Percentiles rank a stretch among this genome's conserved stretches.
phyloP scores from a whole-genome alignment of 208 protist genomes.

The Naegleria gruberi region DNA sequence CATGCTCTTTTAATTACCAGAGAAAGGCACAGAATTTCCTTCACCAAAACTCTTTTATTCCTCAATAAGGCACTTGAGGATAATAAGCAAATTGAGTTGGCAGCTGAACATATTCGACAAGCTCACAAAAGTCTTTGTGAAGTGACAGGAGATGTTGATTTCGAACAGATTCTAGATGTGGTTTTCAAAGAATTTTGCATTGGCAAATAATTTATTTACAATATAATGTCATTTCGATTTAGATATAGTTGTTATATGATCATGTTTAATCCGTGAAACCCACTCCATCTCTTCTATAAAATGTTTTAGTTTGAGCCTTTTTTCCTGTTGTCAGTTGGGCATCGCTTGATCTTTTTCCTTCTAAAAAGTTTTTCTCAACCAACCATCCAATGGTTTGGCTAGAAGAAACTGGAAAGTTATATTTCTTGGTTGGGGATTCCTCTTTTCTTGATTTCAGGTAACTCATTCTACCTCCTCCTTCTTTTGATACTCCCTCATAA shows the following conservation, averaged over 20 bases:
- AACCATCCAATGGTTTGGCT: constrained; percentile 13
- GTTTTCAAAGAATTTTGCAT: constrained; percentile 22
- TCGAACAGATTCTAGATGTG: neutral
- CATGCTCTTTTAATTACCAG: constrained; percentile 2
- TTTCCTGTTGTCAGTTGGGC: neutral
- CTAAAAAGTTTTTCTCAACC: neutral
- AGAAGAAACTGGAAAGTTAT: neutral
- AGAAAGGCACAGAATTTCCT: neutral
- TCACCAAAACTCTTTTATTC: neutral
- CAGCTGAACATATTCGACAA: neutral
- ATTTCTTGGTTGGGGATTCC: constrained; percentile 11
- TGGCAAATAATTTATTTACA: constrained; percentile 16
- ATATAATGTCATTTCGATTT: neutral
- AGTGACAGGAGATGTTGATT: neutral
- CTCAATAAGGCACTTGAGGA: neutral
- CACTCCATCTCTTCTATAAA: neutral
- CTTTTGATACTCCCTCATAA: constrained; percentile 32
- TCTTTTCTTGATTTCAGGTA: constrained; percentile 19
- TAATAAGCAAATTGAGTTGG: neutral
- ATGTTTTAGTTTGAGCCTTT: neutral
- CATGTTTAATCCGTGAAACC: neutral
- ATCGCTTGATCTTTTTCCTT: neutral
- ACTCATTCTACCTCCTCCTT: constrained; percentile 27
- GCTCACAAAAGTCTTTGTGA: neutral
- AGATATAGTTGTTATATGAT: neutral